Evolutionary conservation across 805 yeast genomes (phyloP).

Genomic region (Saccharomycopsis lassenensis): DNA sequence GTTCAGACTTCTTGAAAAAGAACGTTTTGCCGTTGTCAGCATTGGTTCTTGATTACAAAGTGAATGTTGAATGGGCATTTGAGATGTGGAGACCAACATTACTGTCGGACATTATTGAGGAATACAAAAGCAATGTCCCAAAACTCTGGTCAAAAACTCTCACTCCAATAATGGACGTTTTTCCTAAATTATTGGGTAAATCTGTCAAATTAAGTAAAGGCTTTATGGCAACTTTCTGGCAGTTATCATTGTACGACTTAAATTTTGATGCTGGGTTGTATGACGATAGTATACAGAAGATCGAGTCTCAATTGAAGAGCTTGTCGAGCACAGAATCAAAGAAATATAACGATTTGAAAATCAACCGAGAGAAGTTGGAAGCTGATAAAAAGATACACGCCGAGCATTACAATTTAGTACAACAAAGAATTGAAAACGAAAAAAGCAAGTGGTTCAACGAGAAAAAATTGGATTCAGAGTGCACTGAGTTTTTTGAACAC

Average conservation of each 20-base stretch:
- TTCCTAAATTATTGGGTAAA: slow-evolving; percentile 21
- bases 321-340: slow-evolving; percentile 23
- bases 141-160: slow-evolving; percentile 14
- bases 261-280: slow-evolving; percentile 43
- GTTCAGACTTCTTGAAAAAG: slow-evolving; percentile 24
- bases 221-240: slow-evolving; percentile 63
- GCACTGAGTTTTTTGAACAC: slow-evolving; percentile 37
- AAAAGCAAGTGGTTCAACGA: slow-evolving; percentile 31
- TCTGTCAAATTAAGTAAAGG: slow-evolving; percentile 27
- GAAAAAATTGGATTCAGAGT: slow-evolving; percentile 16
- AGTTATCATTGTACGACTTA: slow-evolving; percentile 58
- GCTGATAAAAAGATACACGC: slow-evolving; percentile 25
- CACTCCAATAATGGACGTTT: slow-evolving; percentile 8
- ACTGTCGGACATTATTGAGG: slow-evolving; percentile 21
- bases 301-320: slow-evolving; percentile 28
- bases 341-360: slow-evolving; percentile 23
- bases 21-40: slow-evolving; percentile 32
- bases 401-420: slow-evolving; percentile 26
- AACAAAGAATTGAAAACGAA: slow-evolving; percentile 23
- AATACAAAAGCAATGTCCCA: slow-evolving; percentile 11
- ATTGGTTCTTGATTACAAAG: slow-evolving; percentile 32
- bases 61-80: slow-evolving; percentile 57
- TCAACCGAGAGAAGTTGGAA: slow-evolving; percentile 22
- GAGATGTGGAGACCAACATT: slow-evolving; percentile 58
- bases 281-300: slow-evolving; percentile 32